Conservation (phyloP, 129 eudicot species). For the Gnaphalium uliginosum region DNA sequence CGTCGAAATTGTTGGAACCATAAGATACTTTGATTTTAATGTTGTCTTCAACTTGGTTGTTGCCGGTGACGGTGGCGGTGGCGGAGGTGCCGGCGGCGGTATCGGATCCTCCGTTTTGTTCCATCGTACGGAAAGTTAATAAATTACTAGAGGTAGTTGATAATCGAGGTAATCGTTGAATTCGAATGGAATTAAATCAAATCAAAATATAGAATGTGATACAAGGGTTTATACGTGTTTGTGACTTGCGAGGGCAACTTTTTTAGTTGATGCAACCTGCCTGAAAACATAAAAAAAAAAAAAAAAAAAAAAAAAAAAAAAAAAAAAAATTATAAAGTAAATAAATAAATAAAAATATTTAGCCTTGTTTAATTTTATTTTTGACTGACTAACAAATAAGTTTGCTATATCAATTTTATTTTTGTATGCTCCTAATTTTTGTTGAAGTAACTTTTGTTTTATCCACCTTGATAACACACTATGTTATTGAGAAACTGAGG, state of each 20-base stretch:
- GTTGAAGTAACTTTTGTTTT: too few relatives aligned
- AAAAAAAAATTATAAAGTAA: too few relatives aligned
- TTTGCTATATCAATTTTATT: too few relatives aligned
- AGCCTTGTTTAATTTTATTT: too few relatives aligned
- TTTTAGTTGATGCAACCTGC: too few relatives aligned
- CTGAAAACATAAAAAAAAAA: too few relatives aligned
- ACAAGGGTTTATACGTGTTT: background rate
- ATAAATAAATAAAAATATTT: too few relatives aligned
- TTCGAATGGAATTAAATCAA: conserved; percentile 19
- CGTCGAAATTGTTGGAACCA: conserved; percentile 44
- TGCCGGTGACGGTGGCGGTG: conserved; percentile 4
- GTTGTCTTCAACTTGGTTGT: conserved; percentile 4
- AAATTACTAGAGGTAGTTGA: conserved; percentile 3
- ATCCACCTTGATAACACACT: too few relatives aligned
- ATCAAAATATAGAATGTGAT: background rate
- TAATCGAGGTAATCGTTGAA: background rate
- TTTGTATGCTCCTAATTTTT: too few relatives aligned
- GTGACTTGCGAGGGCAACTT: too few relatives aligned
- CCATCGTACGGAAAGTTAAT: conserved; percentile 19
- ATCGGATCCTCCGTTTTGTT: conserved; percentile 22
- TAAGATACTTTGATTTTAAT: conserved; percentile 49
- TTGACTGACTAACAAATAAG: too few relatives aligned
- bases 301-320: too few relatives aligned
- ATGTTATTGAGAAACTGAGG: background rate
- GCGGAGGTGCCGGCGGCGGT: conserved; percentile 1